Conservation (phyloP, 495 filamentous ascomycete genomes). For the Cenococcum geophilum region DNA sequence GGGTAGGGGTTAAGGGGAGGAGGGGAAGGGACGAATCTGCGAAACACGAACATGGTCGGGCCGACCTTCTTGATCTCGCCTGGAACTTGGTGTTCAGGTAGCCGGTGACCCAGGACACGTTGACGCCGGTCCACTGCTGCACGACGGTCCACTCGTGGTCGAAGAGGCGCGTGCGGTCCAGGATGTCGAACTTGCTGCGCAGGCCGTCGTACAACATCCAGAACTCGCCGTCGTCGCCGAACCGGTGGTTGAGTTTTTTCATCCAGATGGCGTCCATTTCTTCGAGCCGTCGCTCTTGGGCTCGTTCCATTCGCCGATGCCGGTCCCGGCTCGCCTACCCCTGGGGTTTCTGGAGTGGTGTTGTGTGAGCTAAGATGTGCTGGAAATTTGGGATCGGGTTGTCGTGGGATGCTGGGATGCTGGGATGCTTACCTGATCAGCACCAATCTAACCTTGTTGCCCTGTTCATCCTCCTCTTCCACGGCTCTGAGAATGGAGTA, state of each 20-base stretch:
- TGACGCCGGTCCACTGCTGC: conserved; percentile 75
- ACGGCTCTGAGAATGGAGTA: conserved; percentile 80
- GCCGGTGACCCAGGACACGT: conserved; percentile 77
- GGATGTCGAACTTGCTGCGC: conserved; percentile 68
- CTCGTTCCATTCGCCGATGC: conserved; percentile 54
- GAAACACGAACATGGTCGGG: conserved; percentile 72
- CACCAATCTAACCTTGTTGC: conserved; percentile 25
- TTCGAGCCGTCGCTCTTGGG: conserved; percentile 63
- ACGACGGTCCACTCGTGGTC: conserved; percentile 72
- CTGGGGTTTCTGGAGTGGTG: conserved; percentile 66
- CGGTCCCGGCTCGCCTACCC: conserved; percentile 50
- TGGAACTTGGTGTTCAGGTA: conserved; percentile 80
- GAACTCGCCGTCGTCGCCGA: conserved; percentile 80
- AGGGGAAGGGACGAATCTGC: conserved; percentile 42
- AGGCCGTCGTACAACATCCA: conserved; percentile 77
- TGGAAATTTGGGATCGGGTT: too few relatives aligned
- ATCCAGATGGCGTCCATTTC: conserved; percentile 87
- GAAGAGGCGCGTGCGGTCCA: conserved; percentile 87
- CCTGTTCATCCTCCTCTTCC: conserved; percentile 63
- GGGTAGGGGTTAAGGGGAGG: too few relatives aligned
- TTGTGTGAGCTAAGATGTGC: too few relatives aligned
- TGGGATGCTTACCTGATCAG: conserved; percentile 19
- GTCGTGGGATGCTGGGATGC: not conserved
- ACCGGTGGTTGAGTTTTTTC: conserved; percentile 65
- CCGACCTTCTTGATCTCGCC: conserved; percentile 56